Evolutionary conservation across 192 early-diverging fungal genomes (phyloP).

Genomic region (Diversispora epigaea): DNA sequence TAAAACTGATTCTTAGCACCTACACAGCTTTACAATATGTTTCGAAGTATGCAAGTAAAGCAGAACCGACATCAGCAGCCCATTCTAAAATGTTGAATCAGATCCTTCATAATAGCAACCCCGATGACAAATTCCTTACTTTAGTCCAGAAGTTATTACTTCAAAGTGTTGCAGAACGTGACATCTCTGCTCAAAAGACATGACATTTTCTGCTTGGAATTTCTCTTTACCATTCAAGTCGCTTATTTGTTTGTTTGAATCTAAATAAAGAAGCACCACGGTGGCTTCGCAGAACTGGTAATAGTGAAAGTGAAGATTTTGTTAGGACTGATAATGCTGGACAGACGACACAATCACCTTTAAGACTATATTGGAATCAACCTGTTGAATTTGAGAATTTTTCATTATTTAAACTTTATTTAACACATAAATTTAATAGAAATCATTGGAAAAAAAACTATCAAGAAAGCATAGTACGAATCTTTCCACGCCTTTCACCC

Average conservation of each 20-base stretch:
- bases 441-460: neutral
- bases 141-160: neutral
- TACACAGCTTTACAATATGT: too few species aligned
- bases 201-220: neutral
- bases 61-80: too few species aligned
- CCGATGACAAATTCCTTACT: neutral
- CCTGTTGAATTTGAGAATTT: conserved; percentile 6
- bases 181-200: conserved; percentile 3
- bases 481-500: neutral
- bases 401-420: neutral
- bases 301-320: neutral
- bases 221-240: neutral
- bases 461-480: neutral
- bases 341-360: neutral
- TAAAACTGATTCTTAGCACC: too few species aligned
- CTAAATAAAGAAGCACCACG: neutral
- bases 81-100: too few species aligned
- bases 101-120: too few species aligned
- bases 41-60: too few species aligned
- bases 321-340: neutral
- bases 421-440: neutral
- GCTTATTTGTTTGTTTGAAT: neutral
- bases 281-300: neutral
- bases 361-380: neutral
- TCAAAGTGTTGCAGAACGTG: neutral